Percentiles rank a stretch among this genome's conserved stretches.
Conservation (phyloP, 352 stramenopile species). For the Globisporangium spinosum region DNA sequence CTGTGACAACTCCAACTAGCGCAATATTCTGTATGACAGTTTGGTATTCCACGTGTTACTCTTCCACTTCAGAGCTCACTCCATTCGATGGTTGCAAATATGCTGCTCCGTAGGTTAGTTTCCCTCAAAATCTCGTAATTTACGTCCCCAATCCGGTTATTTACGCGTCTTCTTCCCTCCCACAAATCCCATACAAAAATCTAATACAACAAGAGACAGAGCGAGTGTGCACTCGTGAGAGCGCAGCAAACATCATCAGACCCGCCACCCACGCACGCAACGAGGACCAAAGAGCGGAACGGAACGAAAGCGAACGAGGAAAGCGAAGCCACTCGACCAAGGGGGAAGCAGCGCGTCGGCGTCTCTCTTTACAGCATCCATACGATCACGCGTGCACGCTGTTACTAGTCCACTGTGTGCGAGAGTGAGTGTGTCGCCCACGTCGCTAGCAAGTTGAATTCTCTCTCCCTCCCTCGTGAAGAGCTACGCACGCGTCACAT, state of each 20-base stretch:
- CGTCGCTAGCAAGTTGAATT: background rate
- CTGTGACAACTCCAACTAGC: background rate
- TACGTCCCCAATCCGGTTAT: background rate
- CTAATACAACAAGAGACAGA: conserved; percentile 3
- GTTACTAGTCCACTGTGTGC: background rate
- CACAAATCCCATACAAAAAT: background rate
- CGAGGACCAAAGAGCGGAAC: conserved; percentile 5
- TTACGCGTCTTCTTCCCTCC: background rate
- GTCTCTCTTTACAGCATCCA: background rate
- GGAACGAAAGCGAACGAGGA: background rate
- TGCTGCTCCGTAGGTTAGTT: background rate
- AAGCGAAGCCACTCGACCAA: background rate
- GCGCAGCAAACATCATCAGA: background rate
- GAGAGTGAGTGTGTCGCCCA: background rate
- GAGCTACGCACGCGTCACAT: conserved; percentile 1
- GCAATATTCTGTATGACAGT: background rate
- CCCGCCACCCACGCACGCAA: background rate
- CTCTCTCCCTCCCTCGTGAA: conserved; percentile 3
- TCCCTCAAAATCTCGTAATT: background rate
- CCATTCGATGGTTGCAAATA: background rate
- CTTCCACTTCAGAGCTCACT: background rate
- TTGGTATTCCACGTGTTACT: background rate
- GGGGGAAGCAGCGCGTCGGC: background rate
- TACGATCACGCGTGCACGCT: background rate
- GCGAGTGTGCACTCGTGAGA: conserved; percentile 4